Evolutionary conservation across 179 eudicot species (phyloP).

Genomic region (Gypsophila paniculata): DNA sequence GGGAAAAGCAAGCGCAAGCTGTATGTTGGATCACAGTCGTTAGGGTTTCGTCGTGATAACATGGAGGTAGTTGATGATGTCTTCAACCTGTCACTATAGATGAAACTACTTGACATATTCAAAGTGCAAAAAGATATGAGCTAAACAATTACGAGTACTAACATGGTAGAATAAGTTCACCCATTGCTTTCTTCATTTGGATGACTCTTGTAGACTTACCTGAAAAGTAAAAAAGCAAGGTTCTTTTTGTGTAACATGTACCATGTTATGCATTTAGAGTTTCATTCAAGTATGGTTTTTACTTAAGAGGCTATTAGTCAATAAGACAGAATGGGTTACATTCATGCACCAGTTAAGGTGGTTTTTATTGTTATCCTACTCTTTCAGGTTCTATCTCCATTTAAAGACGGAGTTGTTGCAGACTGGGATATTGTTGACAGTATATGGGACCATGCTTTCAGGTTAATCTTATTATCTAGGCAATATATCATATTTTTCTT

Average conservation of each 20-base stretch:
- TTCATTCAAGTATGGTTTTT: neutral
- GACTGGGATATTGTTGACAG: slow-evolving; percentile 94
- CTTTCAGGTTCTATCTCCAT: slow-evolving; percentile 69
- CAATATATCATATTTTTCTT: slow-evolving; percentile 9
- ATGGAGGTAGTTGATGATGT: slow-evolving; percentile 64
- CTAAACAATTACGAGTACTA: neutral
- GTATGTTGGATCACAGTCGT: slow-evolving; percentile 81
- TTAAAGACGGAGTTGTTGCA: slow-evolving; percentile 79
- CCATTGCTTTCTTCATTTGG: neutral
- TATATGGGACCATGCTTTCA: slow-evolving; percentile 93
- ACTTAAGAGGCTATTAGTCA: neutral
- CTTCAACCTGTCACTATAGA: neutral
- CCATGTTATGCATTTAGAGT: neutral
- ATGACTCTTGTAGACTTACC: neutral
- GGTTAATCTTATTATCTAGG: slow-evolving; percentile 35
- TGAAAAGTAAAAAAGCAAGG: neutral
- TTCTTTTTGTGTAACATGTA: neutral
- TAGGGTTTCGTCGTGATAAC: slow-evolving; percentile 87
- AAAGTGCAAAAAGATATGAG: neutral
- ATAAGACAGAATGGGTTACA: neutral
- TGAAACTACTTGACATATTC: neutral
- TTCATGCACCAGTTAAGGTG: neutral
- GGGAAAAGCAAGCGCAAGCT: slow-evolving; percentile 69
- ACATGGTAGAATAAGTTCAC: neutral
- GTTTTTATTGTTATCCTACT: slow-evolving; percentile 12